Evolutionary conservation across 177 flowering plant species (phyloP).

Genomic region (Vitis hybrid): DNA sequence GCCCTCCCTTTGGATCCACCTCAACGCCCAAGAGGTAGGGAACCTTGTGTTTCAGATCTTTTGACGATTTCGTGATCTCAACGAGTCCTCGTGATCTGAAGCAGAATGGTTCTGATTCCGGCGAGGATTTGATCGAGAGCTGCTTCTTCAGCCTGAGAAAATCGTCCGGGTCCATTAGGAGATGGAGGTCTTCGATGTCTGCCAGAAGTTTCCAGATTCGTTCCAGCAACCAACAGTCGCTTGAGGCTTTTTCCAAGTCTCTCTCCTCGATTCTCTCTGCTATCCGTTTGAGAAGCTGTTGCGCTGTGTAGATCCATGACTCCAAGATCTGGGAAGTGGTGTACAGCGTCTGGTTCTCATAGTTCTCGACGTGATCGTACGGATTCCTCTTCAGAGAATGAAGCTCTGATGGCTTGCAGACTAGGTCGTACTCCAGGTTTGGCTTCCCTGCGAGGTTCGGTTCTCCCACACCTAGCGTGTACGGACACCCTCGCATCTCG

Average conservation of each 20-base stretch:
- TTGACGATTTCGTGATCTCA: slow-evolving; percentile 51
- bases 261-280: slow-evolving; percentile 27
- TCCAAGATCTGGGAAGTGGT: slow-evolving; percentile 71
- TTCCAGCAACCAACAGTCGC: slow-evolving; percentile 64
- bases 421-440: slow-evolving; percentile 71
- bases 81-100: slow-evolving; percentile 63
- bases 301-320: slow-evolving; percentile 57
- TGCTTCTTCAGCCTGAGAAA: slow-evolving; percentile 65
- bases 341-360: slow-evolving; percentile 60
- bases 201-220: slow-evolving; percentile 68
- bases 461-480: slow-evolving; percentile 88
- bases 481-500: slow-evolving; percentile 65
- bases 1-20: slow-evolving; percentile 90
- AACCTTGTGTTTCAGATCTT: slow-evolving; percentile 75
- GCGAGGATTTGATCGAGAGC: slow-evolving; percentile 41
- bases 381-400: slow-evolving; percentile 54
- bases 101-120: slow-evolving; percentile 61
- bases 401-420: slow-evolving; percentile 69
- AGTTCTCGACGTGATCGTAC: slow-evolving; percentile 40
- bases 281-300: slow-evolving; percentile 45
- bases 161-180: slow-evolving; percentile 85
- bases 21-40: slow-evolving; percentile 75
- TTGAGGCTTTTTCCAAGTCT: slow-evolving; percentile 43
- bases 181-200: slow-evolving; percentile 65
- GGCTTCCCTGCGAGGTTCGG: slow-evolving; percentile 80